These are phyloP conservation scores for Erodium texanum DNA, from an alignment of 441 rosid species.

Conservation along the genomic window DNA sequence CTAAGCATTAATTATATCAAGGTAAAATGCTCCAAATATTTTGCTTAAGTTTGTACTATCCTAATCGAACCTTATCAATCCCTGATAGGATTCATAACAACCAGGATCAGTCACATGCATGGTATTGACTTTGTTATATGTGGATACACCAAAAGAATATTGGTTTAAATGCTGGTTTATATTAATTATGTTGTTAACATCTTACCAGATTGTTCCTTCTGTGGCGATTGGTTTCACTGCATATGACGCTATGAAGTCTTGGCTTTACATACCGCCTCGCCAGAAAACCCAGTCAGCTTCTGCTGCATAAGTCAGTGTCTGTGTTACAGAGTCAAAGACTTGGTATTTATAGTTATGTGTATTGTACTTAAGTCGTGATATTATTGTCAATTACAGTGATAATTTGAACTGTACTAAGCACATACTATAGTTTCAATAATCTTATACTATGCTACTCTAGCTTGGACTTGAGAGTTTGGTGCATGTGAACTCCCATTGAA, in stretches of 20 bases:
- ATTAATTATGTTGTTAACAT: conserved; percentile 12
- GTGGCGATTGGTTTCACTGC: conserved; percentile 92
- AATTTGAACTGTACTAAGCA: background rate
- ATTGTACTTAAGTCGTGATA: background rate
- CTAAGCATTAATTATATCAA: conserved; percentile 88
- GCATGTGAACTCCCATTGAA: no score
- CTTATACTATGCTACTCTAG: background rate
- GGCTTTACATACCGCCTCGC: conserved; percentile 83
- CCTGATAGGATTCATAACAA: no score
- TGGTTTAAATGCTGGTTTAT: background rate
- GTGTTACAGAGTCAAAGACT: background rate
- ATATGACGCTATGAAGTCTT: conserved; percentile 83
- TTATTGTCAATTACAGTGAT: background rate
- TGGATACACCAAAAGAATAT: no score
- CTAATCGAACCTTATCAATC: no score
- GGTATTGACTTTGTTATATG: background rate
- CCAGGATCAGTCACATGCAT: background rate
- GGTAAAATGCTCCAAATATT: conserved; percentile 26
- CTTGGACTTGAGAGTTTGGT: no score
- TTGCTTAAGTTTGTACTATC: no score
- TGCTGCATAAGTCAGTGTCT: conserved; percentile 18
- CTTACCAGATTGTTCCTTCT: conserved; percentile 77
- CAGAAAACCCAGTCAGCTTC: conserved; percentile 39
- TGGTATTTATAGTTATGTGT: no score
- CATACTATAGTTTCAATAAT: background rate